phyloP scores from a whole-genome alignment of 345 rosid genomes.

The Kandelia obovata region DNA sequence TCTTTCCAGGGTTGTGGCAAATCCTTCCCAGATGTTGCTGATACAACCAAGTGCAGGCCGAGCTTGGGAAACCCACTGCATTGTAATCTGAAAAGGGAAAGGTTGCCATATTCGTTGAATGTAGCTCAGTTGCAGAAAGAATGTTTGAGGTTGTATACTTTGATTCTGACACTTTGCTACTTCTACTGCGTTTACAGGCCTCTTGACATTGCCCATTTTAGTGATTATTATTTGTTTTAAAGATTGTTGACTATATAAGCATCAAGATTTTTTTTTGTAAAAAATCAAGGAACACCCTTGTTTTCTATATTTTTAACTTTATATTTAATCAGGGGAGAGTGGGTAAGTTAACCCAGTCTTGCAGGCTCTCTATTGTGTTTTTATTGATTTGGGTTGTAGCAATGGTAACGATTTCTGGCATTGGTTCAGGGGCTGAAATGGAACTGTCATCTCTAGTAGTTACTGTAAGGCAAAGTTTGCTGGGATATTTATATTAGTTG shows the following conservation, averaged over 20 bases:
- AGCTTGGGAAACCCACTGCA: conserved; percentile 81
- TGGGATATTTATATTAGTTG: conserved; percentile 73
- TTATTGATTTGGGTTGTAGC: neutral
- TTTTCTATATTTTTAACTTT: too few species aligned
- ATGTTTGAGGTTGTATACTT: conserved; percentile 55
- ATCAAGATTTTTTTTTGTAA: too few species aligned
- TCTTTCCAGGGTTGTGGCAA: too few species aligned
- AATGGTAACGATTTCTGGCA: conserved; percentile 7
- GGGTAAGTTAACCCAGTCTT: too few species aligned
- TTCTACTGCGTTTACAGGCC: too few species aligned
- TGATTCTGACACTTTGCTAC: conserved; percentile 6
- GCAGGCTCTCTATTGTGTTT: too few species aligned
- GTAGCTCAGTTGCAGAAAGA: conserved; percentile 85
- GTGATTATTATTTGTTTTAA: too few species aligned
- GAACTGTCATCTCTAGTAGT: conserved; percentile 65
- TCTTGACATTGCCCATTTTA: too few species aligned
- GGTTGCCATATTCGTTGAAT: conserved; percentile 65
- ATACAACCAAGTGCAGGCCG: conserved; percentile 49
- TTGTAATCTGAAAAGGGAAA: conserved; percentile 79
- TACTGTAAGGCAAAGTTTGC: conserved; percentile 68
- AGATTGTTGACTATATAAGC: too few species aligned
- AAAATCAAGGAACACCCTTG: too few species aligned
- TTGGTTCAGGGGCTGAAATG: conserved; percentile 70
- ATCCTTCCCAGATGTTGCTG: too few species aligned
- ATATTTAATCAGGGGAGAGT: too few species aligned